A percentile compares a stretch with the other conserved stretches of the same genome.
Evolutionary conservation across 78 protist species (phyloP).

Genomic region (Speleostelium caveatum): DNA sequence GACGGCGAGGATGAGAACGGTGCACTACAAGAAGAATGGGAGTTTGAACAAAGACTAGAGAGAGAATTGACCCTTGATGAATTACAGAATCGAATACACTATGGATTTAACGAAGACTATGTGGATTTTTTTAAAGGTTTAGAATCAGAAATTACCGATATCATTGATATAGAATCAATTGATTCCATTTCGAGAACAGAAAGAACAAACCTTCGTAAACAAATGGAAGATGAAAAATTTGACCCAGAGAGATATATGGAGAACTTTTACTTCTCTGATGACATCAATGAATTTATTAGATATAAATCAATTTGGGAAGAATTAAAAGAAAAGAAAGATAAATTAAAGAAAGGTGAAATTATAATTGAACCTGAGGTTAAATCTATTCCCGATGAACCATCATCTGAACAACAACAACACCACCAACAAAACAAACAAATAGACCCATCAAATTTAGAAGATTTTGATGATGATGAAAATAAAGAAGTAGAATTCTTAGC

Average conservation of each 20-base stretch:
- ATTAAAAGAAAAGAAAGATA: constrained; percentile 28
- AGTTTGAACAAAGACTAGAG: constrained; percentile 51
- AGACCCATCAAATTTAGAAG: constrained; percentile 77
- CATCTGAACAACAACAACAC: not conserved
- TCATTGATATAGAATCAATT: constrained; percentile 52
- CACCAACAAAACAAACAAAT: constrained; percentile 6
- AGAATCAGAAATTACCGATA: constrained; percentile 56
- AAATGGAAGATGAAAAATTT: constrained; percentile 43
- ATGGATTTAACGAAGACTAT: constrained; percentile 61
- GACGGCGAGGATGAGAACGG: constrained; percentile 13
- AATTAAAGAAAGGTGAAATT: constrained; percentile 10
- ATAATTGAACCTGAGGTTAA: not conserved
- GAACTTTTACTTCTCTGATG: constrained; percentile 27
- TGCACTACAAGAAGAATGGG: constrained; percentile 54
- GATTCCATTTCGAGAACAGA: constrained; percentile 39
- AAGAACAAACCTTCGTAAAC: constrained; percentile 31
- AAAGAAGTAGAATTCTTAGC: constrained; percentile 20
- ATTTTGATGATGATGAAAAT: constrained; percentile 44
- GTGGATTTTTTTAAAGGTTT: constrained; percentile 53
- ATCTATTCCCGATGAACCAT: not conserved
- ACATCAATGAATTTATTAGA: constrained; percentile 37
- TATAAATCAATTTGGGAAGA: constrained; percentile 51
- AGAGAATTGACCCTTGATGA: constrained; percentile 51
- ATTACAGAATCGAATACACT: constrained; percentile 38
- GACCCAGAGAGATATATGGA: constrained; percentile 77